phyloP scores from a whole-genome alignment of 345 rosid species.

The Aquilaria yunnanensis region DNA sequence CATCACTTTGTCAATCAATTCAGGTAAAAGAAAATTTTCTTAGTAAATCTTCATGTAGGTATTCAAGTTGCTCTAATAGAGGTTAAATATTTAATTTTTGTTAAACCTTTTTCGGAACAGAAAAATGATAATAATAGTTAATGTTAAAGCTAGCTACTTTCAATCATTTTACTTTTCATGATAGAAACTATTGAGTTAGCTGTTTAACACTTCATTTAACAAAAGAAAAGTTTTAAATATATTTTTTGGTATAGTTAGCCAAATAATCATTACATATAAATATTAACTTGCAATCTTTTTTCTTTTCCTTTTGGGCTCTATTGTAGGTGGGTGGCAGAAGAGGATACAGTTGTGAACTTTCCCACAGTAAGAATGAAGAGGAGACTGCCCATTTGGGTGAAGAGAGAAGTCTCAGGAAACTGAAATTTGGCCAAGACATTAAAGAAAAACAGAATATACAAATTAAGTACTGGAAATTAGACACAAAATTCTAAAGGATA shows the following conservation, averaged over 20 bases:
- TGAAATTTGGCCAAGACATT: conserved; percentile 3
- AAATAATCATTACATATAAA: too few species aligned
- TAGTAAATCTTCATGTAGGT: not conserved
- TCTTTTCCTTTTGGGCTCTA: not conserved
- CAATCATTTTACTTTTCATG: too few species aligned
- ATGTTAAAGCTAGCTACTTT: not conserved
- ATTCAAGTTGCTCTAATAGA: too few species aligned
- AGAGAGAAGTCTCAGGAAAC: conserved; percentile 23
- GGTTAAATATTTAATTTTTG: too few species aligned
- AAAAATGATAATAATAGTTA: too few species aligned
- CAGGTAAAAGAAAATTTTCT: conserved; percentile 41
- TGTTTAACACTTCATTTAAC: too few species aligned
- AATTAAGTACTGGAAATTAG: not conserved
- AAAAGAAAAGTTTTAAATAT: too few species aligned
- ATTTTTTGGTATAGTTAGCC: too few species aligned
- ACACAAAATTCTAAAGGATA: too few species aligned
- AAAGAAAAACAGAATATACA: conserved; percentile 1
- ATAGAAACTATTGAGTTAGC: too few species aligned
- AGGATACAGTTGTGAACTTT: conserved; percentile 73
- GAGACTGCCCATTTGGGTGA: conserved; percentile 84
- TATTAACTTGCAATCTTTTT: not conserved
- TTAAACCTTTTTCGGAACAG: too few species aligned
- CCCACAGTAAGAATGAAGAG: conserved; percentile 93
- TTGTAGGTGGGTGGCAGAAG: conserved; percentile 89
- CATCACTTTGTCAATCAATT: conserved; percentile 82